phyloP scores from a whole-genome alignment of 352 stramenopile genomes.

The Thalassiosira hispida region DNA sequence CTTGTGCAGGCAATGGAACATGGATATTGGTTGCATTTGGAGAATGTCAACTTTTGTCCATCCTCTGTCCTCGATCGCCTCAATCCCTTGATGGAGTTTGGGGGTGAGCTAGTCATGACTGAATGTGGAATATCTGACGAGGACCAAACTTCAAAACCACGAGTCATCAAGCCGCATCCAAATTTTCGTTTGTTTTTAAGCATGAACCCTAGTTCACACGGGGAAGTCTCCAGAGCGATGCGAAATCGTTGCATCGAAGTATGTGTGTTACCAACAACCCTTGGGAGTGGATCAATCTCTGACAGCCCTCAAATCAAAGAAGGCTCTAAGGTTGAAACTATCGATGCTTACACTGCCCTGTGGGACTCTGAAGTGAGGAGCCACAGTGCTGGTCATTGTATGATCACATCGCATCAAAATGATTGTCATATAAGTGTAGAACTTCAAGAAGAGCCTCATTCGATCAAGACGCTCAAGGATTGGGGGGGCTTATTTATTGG shows the following conservation, averaged over 20 bases:
- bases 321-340: slow-evolving; percentile 35
- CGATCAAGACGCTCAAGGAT: slow-evolving; percentile 62
- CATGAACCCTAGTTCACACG: slow-evolving; percentile 93
- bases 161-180: slow-evolving; percentile 95
- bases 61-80: slow-evolving; percentile 99
- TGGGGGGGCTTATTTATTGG: slow-evolving; percentile 54
- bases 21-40: slow-evolving; percentile 98
- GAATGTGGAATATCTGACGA: slow-evolving; percentile 95
- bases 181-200: slow-evolving; percentile 99
- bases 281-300: slow-evolving; percentile 17
- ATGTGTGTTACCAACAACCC: slow-evolving; percentile 66
- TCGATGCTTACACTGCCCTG: slow-evolving; percentile 57
- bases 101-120: slow-evolving; percentile 96
- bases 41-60: slow-evolving; percentile 99
- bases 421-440: slow-evolving; percentile 46
- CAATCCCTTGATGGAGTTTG: slow-evolving; percentile 98
- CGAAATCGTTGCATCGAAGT: slow-evolving; percentile 99
- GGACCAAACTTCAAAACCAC: slow-evolving; percentile 90
- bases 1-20: slow-evolving; percentile 97
- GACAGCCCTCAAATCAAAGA: slow-evolving; percentile 15
- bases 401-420: slow-evolving; percentile 56
- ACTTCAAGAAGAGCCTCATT: slow-evolving; percentile 51
- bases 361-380: slow-evolving; percentile 54
- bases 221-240: slow-evolving; percentile 99
- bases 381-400: slow-evolving; percentile 45